Evolutionary conservation across 1,139 yeast genomes (phyloP).

Genomic region (Blastobotrys buckinghamii): DNA sequence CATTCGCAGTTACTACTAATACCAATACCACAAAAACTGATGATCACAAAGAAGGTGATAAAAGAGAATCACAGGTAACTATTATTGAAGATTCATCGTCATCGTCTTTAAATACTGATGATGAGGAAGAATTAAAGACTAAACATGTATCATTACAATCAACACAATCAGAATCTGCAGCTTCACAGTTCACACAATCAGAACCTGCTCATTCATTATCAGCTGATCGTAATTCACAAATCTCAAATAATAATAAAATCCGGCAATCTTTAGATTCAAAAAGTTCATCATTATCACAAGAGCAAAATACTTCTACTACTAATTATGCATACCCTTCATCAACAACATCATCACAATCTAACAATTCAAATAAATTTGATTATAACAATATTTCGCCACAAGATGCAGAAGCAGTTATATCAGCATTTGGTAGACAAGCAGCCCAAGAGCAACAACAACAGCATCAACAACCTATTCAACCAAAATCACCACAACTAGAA

Average conservation of each 20-base stretch:
- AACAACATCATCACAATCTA: background rate
- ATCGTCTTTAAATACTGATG: background rate
- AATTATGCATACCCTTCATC: too few species aligned
- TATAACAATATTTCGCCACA: background rate
- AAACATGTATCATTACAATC: background rate
- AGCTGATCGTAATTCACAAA: background rate
- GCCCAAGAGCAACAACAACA: background rate
- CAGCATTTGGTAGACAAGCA: slow-evolving; percentile 9
- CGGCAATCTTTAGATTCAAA: background rate
- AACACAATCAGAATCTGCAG: background rate
- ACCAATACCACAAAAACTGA: background rate
- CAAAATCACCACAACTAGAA: background rate
- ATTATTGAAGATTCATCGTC: slow-evolving; percentile 6
- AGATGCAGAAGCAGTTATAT: slow-evolving; percentile 6
- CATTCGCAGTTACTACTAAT: background rate
- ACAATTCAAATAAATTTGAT: background rate
- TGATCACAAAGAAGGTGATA: background rate
- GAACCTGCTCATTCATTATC: background rate
- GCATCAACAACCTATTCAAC: background rate
- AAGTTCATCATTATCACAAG: background rate
- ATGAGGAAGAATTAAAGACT: background rate
- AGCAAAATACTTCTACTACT: background rate
- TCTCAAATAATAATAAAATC: background rate
- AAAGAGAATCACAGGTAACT: slow-evolving; percentile 8
- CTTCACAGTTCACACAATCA: background rate